phyloP scores from a whole-genome alignment of 257 asterid genomes.

The Gardenia jasminoides region DNA sequence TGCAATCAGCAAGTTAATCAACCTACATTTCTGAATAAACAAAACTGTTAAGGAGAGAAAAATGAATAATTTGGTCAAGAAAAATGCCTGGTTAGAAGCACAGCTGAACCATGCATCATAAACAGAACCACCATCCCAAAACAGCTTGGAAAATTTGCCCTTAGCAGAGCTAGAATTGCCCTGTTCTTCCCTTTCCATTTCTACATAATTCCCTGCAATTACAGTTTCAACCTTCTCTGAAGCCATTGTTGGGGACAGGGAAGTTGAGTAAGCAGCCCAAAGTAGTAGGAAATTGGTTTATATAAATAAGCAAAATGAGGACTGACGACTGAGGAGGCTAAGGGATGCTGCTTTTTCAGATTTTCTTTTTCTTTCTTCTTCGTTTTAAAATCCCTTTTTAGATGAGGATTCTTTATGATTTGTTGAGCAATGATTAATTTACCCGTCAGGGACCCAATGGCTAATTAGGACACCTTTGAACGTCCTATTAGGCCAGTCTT shows the following conservation, averaged over 20 bases:
- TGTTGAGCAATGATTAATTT: conserved; percentile 51
- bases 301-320: neutral
- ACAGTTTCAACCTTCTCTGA: conserved; percentile 80
- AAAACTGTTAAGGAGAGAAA: neutral
- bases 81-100: conserved; percentile 68
- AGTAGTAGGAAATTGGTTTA: neutral
- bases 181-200: conserved; percentile 64
- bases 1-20: neutral
- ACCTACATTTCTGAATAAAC: neutral
- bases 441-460: conserved; percentile 35
- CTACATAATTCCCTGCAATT: conserved; percentile 77
- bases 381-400: no score
- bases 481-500: conserved; percentile 19
- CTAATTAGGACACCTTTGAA: conserved; percentile 18
- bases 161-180: conserved; percentile 33
- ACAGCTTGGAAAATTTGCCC: conserved; percentile 48
- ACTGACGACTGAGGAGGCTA: neutral
- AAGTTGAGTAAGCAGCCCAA: neutral
- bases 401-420: conserved; percentile 9
- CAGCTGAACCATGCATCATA: conserved; percentile 98
- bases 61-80: neutral
- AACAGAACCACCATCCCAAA: conserved; percentile 94
- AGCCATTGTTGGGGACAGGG: conserved; percentile 45
- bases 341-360: neutral
- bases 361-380: neutral